A percentile compares a stretch with the other conserved stretches of the same genome.
Evolutionary conservation across 768 basidiomycete species (phyloP).

Genomic region (Lactarius hatsudake): DNA sequence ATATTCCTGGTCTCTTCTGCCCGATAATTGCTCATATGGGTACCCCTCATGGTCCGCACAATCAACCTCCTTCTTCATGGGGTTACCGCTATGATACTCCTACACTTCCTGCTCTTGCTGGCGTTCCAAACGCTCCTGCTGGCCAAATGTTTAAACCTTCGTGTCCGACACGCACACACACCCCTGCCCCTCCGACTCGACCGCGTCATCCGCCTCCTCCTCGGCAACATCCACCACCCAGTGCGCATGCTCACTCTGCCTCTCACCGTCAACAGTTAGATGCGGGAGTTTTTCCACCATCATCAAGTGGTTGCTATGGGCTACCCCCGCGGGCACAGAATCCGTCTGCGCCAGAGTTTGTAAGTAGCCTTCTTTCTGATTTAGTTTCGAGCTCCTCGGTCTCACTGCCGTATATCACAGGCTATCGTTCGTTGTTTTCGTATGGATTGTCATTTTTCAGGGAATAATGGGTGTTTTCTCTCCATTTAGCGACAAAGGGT

Average conservation of each 20-base stretch:
- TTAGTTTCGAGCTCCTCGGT: background rate
- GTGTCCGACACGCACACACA: background rate
- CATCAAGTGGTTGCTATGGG: background rate
- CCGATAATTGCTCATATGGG: background rate
- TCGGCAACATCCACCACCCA: background rate
- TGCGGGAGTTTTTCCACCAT: background rate
- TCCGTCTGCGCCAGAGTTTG: background rate
- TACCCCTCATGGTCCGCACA: background rate
- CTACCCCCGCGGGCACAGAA: background rate
- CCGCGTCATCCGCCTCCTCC: background rate
- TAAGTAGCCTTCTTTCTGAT: background rate
- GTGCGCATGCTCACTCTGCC: background rate
- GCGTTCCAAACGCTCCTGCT: background rate
- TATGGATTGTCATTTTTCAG: background rate
- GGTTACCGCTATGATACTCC: background rate
- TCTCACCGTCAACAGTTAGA: background rate
- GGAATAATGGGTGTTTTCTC: background rate
- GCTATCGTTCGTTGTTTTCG: slow-evolving; percentile 6
- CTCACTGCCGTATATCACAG: background rate
- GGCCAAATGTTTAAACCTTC: background rate
- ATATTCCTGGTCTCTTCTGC: background rate
- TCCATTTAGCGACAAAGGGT: slow-evolving; percentile 32
- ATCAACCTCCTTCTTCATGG: background rate
- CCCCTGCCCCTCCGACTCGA: background rate
- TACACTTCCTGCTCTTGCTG: background rate